Percentiles rank a stretch among this genome's conserved stretches.
Evolutionary conservation across 2,329 filamentous ascomycete species (phyloP).

Genomic region (Tolypocladium endophyticum): DNA sequence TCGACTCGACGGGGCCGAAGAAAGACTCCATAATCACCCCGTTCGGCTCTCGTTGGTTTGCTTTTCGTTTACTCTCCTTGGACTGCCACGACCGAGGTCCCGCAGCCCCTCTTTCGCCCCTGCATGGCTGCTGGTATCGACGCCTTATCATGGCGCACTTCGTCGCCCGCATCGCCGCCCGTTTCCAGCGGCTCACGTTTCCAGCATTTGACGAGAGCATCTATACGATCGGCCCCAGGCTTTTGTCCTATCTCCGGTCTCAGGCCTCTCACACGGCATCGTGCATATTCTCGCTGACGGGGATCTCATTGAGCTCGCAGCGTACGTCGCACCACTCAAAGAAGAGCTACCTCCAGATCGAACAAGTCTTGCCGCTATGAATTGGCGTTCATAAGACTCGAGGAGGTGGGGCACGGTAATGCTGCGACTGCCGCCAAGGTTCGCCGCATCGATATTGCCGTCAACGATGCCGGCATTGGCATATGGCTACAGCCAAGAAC

Average conservation of each 20-base stretch:
- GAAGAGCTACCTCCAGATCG: constrained; percentile 25
- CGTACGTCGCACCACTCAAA: constrained; percentile 21
- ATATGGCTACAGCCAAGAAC: too few species aligned
- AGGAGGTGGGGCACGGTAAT: constrained; percentile 31
- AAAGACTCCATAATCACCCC: neutral
- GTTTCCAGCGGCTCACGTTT: neutral
- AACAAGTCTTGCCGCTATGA: constrained; percentile 24
- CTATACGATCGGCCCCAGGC: neutral
- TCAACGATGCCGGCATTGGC: constrained; percentile 44
- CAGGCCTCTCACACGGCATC: neutral
- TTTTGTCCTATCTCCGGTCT: neutral
- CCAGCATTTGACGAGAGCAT: neutral
- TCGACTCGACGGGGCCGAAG: neutral
- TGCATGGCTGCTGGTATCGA: neutral
- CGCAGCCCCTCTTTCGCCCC: neutral
- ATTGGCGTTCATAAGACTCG: constrained; percentile 35
- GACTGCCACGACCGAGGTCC: neutral
- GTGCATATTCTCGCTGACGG: constrained; percentile 27
- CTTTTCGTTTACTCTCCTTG: neutral
- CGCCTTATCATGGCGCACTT: neutral
- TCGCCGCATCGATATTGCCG: constrained; percentile 42
- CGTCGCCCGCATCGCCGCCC: neutral
- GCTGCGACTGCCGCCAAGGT: constrained; percentile 30
- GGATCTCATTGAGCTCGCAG: constrained; percentile 20
- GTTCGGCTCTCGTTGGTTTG: neutral